Percentiles rank a stretch among this genome's conserved stretches.
phyloP scores from a whole-genome alignment of 2,329 filamentous ascomycete genomes.

The Aspergillus ochraceus region DNA sequence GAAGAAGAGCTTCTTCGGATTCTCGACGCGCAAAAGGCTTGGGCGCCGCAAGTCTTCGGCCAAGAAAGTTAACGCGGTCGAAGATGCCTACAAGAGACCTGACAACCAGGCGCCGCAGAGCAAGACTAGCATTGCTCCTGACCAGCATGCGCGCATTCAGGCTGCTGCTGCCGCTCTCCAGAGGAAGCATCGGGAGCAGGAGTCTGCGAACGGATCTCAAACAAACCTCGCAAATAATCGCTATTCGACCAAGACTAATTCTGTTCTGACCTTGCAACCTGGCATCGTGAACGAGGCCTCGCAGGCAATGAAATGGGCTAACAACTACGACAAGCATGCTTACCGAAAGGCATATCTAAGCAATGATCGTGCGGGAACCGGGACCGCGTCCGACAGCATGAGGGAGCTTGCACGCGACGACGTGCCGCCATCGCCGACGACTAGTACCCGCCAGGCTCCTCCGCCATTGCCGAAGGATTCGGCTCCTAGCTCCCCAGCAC shows the following conservation, averaged over 20 bases:
- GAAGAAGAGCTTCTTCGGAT: constrained; percentile 93
- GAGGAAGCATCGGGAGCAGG: constrained; percentile 62
- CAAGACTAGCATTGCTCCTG: constrained; percentile 81
- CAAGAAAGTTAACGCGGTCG: constrained; percentile 55
- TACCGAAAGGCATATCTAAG: constrained; percentile 84
- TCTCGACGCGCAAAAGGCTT: constrained; percentile 67
- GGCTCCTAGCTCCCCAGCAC: constrained; percentile 26
- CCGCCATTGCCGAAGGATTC: constrained; percentile 34
- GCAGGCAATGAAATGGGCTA: constrained; percentile 95
- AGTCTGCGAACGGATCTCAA: constrained; percentile 53
- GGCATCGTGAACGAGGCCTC: constrained; percentile 82
- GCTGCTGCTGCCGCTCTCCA: constrained; percentile 84
- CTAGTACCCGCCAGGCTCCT: constrained; percentile 29
- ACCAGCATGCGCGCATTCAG: constrained; percentile 91
- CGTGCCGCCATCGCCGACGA: constrained; percentile 21
- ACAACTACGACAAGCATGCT: constrained; percentile 86
- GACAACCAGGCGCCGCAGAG: constrained; percentile 59
- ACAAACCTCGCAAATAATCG: constrained; percentile 55
- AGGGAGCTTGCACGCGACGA: constrained; percentile 35
- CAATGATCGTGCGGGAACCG: constrained; percentile 70
- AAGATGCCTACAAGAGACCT: constrained; percentile 54
- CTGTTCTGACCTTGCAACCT: constrained; percentile 83
- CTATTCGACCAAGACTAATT: constrained; percentile 73
- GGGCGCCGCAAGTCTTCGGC: constrained; percentile 70
- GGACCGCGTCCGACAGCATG: constrained; percentile 52